Conservation (phyloP, 2,329 filamentous ascomycete genomes). For the Ambrosiella beaveri region DNA sequence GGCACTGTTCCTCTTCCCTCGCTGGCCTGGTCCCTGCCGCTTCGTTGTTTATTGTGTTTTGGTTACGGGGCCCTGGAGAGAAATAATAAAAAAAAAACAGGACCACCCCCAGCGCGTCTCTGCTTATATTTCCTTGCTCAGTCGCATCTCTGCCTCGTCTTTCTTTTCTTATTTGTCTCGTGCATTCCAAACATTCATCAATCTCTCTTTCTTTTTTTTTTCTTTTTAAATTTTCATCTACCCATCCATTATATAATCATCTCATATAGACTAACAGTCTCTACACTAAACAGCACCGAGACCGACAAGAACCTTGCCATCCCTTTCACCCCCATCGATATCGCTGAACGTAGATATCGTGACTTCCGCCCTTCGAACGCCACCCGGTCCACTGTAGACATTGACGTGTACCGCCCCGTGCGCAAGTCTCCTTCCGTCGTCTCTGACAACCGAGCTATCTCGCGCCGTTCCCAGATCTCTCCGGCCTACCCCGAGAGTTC, state of each 20-base stretch:
- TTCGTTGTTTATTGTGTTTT: background rate
- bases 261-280: slow-evolving; percentile 1
- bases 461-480: slow-evolving; percentile 15
- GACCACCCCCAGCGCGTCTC: background rate
- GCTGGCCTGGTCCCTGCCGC: background rate
- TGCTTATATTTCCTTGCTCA: slow-evolving; percentile 1
- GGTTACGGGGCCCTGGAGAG: background rate
- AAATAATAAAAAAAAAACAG: no score
- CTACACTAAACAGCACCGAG: slow-evolving; percentile 24
- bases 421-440: slow-evolving; percentile 11
- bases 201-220: background rate
- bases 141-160: background rate
- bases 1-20: background rate
- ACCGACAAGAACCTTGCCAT: slow-evolving; percentile 36
- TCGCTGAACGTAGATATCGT: slow-evolving; percentile 50
- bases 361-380: slow-evolving; percentile 24
- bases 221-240: background rate
- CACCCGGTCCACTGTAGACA: slow-evolving; percentile 28
- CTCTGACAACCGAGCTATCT: slow-evolving; percentile 7
- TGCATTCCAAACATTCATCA: slow-evolving; percentile 6
- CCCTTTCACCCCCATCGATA: slow-evolving; percentile 37
- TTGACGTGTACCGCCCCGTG: slow-evolving; percentile 17
- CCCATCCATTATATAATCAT: background rate
- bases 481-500: slow-evolving; percentile 10
- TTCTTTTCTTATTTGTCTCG: slow-evolving; percentile 6